These are phyloP conservation scores for Botrytis elliptica DNA, from an alignment of 2,329 filamentous ascomycete genomes.

Conservation along the genomic window DNA sequence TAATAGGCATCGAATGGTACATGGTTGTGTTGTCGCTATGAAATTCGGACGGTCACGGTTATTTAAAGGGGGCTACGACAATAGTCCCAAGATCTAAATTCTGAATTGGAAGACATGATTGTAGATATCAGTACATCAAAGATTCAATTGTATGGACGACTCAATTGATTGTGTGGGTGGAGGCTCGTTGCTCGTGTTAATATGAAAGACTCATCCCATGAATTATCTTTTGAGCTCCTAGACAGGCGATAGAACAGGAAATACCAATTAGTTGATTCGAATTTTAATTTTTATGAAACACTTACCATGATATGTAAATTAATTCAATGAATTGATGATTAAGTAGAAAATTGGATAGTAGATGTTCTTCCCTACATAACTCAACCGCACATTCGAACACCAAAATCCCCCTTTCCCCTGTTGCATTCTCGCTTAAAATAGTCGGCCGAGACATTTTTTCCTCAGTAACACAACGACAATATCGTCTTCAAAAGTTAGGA, in stretches of 20 bases:
- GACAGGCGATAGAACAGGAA: no score
- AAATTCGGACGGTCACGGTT: background rate
- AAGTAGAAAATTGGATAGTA: background rate
- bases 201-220: no score
- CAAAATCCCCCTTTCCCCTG: background rate
- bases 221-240: no score
- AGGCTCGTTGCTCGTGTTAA: background rate
- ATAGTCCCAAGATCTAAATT: background rate
- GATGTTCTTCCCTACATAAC: background rate
- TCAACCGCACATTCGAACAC: background rate
- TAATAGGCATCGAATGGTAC: accelerated
- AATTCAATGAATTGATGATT: background rate
- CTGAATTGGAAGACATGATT: background rate
- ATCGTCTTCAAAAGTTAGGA: background rate
- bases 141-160: no score
- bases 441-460: background rate
- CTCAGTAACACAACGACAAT: background rate
- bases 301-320: background rate
- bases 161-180: background rate
- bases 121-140: background rate
- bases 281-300: accelerated
- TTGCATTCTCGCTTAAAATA: background rate
- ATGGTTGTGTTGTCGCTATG: background rate
- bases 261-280: background rate
- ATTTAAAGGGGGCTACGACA: background rate